phyloP scores from a whole-genome alignment of 1,284 basidiomycete species.

The Macrocystidia cucumis region DNA sequence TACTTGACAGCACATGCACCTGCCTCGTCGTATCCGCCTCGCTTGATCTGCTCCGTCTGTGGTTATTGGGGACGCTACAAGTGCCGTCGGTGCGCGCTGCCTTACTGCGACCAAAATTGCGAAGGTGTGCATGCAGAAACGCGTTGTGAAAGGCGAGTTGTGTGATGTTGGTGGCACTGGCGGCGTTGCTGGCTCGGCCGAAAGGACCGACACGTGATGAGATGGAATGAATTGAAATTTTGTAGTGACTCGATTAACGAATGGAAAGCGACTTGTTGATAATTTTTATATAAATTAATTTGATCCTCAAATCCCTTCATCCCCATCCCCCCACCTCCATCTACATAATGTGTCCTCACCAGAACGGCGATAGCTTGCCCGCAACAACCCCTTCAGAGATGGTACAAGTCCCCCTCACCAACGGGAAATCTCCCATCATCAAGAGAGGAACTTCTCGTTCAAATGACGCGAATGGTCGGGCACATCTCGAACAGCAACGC shows the following conservation, averaged over 20 bases:
- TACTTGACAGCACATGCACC: constrained; percentile 29
- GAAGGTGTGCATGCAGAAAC: constrained; percentile 33
- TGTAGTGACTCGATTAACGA: constrained; percentile 1
- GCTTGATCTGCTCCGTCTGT: constrained; percentile 33
- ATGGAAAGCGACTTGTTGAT: constrained; percentile 11
- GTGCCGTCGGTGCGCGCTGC: constrained; percentile 33
- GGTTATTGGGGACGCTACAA: constrained; percentile 32
- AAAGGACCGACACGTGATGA: too few relatives aligned
- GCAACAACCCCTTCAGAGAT: constrained; percentile 49
- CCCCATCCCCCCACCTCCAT: constrained; percentile 11
- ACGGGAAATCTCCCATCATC: constrained; percentile 33
- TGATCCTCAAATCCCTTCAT: constrained; percentile 1
- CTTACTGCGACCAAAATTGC: constrained; percentile 33
- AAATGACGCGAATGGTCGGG: constrained; percentile 13
- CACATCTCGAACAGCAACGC: constrained; percentile 30
- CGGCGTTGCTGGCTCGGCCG: too few relatives aligned
- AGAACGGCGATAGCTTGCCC: constrained; percentile 41
- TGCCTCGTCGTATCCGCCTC: constrained; percentile 26
- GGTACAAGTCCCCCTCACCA: constrained; percentile 57
- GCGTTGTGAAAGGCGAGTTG: constrained; percentile 31
- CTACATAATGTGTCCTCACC: constrained; percentile 58
- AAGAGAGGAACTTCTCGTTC: constrained; percentile 34
- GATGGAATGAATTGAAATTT: too few relatives aligned
- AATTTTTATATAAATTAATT: constrained; percentile 11
- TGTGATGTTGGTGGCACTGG: constrained; percentile 10